Conservation (phyloP, 768 basidiomycete species). For the Sarcodon aspratus region DNA sequence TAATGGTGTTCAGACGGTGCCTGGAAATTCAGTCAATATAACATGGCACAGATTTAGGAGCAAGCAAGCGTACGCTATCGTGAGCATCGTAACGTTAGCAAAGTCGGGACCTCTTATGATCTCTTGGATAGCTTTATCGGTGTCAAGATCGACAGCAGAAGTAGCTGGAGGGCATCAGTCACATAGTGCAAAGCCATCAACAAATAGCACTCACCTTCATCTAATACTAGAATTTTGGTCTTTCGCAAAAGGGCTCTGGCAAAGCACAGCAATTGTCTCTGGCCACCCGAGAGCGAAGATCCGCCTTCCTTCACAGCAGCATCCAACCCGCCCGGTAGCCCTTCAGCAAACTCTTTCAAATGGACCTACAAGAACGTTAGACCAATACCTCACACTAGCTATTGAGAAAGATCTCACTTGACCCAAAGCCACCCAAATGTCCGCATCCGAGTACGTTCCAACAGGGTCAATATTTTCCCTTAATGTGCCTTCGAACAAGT, state of each 20-base stretch:
- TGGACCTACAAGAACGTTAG: slow-evolving; percentile 31
- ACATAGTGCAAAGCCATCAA: background rate
- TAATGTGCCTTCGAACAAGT: slow-evolving; percentile 34
- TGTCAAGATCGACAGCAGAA: slow-evolving; percentile 84
- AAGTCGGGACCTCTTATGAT: slow-evolving; percentile 79
- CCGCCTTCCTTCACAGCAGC: slow-evolving; percentile 70
- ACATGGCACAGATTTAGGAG: background rate
- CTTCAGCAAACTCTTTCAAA: slow-evolving; percentile 59
- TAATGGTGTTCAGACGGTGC: slow-evolving; percentile 75
- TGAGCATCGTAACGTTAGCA: slow-evolving; percentile 68
- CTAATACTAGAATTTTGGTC: slow-evolving; percentile 85
- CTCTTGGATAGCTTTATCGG: slow-evolving; percentile 79
- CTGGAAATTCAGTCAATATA: slow-evolving; percentile 19
- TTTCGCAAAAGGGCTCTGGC: slow-evolving; percentile 75
- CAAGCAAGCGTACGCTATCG: slow-evolving; percentile 56
- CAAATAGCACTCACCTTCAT: slow-evolving; percentile 51
- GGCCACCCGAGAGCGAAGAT: slow-evolving; percentile 73
- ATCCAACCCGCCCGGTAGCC: slow-evolving; percentile 56
- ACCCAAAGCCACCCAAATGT: slow-evolving; percentile 81
- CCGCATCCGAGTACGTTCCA: slow-evolving; percentile 57
- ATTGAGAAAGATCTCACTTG: slow-evolving; percentile 29
- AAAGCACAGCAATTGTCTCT: slow-evolving; percentile 83
- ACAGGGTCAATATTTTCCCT: slow-evolving; percentile 88
- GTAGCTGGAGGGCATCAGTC: slow-evolving; percentile 39
- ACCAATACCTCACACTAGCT: background rate